Evolutionary conservation across 352 stramenopile genomes (phyloP).

Genomic region (Elongisporangium senticosum): DNA sequence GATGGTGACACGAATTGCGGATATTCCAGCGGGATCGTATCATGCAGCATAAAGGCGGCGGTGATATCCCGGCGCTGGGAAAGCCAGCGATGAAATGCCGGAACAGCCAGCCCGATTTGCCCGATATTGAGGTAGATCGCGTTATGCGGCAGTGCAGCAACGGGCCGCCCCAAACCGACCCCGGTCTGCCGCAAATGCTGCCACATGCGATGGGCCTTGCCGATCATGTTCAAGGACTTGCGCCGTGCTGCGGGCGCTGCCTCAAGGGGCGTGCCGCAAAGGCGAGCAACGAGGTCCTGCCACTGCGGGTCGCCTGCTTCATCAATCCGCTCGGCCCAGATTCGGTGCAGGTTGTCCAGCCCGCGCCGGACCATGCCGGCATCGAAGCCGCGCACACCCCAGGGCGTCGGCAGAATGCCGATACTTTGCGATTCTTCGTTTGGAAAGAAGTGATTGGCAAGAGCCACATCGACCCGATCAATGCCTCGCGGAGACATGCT

Average conservation of each 20-base stretch:
- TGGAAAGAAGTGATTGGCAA: conserved; percentile 6
- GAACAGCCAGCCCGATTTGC: conserved; percentile 5
- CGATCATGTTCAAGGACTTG: conserved; percentile 5
- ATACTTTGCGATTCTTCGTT: conserved; percentile 6
- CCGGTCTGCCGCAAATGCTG: conserved; percentile 4
- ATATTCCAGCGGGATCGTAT: conserved; percentile 5
- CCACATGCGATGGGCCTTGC: conserved; percentile 4
- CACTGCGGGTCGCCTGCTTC: conserved; percentile 4
- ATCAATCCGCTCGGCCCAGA: conserved; percentile 5
- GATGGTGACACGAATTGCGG: conserved; percentile 5
- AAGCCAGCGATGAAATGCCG: conserved; percentile 5
- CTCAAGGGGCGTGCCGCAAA: conserved; percentile 4
- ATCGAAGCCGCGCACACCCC: conserved; percentile 4
- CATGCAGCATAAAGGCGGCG: conserved; percentile 5
- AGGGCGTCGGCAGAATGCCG: conserved; percentile 4
- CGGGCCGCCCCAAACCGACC: conserved; percentile 3
- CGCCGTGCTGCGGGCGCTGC: conserved; percentile 3
- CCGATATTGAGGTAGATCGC: conserved; percentile 5
- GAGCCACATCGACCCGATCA: conserved; percentile 5
- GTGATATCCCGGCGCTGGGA: conserved; percentile 4
- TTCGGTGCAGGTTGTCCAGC: conserved; percentile 5
- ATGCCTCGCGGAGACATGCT: conserved; percentile 5
- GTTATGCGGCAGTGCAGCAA: conserved; percentile 5
- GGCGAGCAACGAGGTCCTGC: conserved; percentile 4
- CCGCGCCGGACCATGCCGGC: conserved; percentile 3